phyloP scores from a whole-genome alignment of 768 basidiomycete genomes.

The Mycena indigotica region DNA sequence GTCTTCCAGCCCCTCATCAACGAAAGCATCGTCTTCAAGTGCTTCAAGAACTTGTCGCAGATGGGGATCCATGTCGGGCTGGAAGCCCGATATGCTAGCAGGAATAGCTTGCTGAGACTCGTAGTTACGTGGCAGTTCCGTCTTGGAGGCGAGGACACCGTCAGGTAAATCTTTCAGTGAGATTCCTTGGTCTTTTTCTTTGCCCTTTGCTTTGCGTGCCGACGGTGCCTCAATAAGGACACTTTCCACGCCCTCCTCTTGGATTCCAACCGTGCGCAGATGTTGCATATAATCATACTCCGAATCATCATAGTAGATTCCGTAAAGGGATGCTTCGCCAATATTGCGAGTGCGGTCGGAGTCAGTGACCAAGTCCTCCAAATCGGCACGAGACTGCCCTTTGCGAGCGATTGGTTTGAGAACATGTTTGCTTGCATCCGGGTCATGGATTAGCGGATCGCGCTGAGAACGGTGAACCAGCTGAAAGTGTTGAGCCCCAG shows the following conservation, averaged over 20 bases:
- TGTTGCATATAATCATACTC: constrained; percentile 99
- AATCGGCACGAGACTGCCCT: constrained; percentile 81
- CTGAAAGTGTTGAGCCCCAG: constrained; percentile 92
- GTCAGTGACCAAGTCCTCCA: constrained; percentile 60
- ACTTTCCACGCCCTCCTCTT: constrained; percentile 81
- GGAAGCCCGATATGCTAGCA: constrained; percentile 82
- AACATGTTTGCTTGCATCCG: constrained; percentile 87
- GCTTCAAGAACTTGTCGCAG: constrained; percentile 91
- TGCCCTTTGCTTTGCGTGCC: constrained; percentile 38
- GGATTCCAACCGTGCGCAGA: constrained; percentile 73
- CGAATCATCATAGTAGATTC: constrained; percentile 92
- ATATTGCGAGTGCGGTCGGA: constrained; percentile 56
- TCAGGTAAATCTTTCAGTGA: constrained; percentile 65
- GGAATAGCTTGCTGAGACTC: constrained; percentile 81
- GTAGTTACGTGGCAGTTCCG: constrained; percentile 73
- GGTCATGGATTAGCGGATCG: constrained; percentile 93
- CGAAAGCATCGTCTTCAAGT: constrained; percentile 93
- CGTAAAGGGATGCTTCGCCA: constrained; percentile 89
- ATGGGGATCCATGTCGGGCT: constrained; percentile 96
- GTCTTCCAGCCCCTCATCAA: constrained; percentile 74
- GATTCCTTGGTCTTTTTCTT: constrained; percentile 49
- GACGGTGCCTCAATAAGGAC: constrained; percentile 77
- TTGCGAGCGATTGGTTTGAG: constrained; percentile 81
- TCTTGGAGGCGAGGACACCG: constrained; percentile 71
- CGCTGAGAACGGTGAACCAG: constrained; percentile 95